Percentiles rank a stretch among this genome's conserved stretches.
Conservation (phyloP, 176 grass and related monocot genomes). For the Eremochloa ophiuroides region DNA sequence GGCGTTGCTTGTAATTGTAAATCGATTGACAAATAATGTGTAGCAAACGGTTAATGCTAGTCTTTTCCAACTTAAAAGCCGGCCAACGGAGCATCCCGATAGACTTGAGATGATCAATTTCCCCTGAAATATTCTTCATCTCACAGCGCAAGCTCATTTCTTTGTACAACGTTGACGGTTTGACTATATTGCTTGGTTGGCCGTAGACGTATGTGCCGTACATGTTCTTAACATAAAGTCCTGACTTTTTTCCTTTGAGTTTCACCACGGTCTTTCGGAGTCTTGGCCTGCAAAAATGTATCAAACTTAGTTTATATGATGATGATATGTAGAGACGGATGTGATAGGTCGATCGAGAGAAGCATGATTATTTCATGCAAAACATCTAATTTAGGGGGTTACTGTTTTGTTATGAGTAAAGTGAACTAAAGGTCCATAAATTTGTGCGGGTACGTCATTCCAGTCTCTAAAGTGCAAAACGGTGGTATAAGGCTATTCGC, state of each 20-base stretch:
- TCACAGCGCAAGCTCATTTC: neutral
- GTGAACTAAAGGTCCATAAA: too few relatives aligned
- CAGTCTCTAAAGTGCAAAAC: too few relatives aligned
- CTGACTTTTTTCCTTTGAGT: neutral
- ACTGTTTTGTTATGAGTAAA: too few relatives aligned
- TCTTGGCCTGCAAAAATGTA: neutral
- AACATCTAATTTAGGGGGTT: too few relatives aligned
- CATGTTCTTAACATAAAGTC: neutral
- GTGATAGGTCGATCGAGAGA: too few relatives aligned
- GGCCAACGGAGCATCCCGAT: neutral
- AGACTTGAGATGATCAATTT: neutral
- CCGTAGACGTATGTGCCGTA: neutral
- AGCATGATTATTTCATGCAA: too few relatives aligned
- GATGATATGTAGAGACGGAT: too few relatives aligned
- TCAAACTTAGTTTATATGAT: neutral
- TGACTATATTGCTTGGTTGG: neutral
- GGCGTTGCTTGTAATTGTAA: neutral
- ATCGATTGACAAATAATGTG: rapidly evolving
- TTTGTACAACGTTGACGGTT: neutral
- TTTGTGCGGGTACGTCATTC: too few relatives aligned
- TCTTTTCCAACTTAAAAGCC: neutral
- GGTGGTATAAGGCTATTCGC: too few relatives aligned
- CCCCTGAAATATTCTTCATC: rapidly evolving
- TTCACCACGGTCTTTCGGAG: neutral
- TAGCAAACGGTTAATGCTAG: neutral